Conservation (phyloP, 2,329 filamentous ascomycete genomes). For the Alternaria rosae region DNA sequence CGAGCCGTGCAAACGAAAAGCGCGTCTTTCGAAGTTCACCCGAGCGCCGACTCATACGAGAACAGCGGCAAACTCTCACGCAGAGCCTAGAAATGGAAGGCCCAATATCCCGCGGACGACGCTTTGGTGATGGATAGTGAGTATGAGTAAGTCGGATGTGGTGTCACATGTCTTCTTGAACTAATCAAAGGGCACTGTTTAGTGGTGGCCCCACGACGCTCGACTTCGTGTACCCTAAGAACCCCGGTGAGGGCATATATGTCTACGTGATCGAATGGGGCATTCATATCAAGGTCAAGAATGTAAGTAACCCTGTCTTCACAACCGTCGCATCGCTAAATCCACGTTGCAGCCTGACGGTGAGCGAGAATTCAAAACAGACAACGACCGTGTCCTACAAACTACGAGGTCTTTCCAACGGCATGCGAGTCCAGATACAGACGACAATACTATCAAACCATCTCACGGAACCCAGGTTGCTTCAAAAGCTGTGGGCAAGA, state of each 20-base stretch:
- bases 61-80: too few relatives aligned
- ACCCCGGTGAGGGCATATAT: neutral
- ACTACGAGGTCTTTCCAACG: neutral
- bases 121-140: too few relatives aligned
- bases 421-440: neutral
- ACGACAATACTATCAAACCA: neutral
- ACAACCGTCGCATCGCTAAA: neutral
- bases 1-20: too few relatives aligned
- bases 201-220: too few relatives aligned
- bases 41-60: too few relatives aligned
- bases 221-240: neutral
- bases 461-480: neutral
- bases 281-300: neutral
- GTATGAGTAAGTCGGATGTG: too few relatives aligned
- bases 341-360: fast-evolving
- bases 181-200: too few relatives aligned
- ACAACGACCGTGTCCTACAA: neutral
- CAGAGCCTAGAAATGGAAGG: too few relatives aligned
- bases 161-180: too few relatives aligned
- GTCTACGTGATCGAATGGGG: neutral
- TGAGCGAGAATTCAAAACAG: neutral
- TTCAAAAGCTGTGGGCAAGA: neutral
- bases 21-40: too few relatives aligned
- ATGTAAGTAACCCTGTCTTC: too few relatives aligned
- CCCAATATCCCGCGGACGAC: too few relatives aligned